Evolutionary conservation across 768 basidiomycete species (phyloP), one percentile per base, ranked within the genome.

Genomic region (Phylloporus scabripes): DNA sequence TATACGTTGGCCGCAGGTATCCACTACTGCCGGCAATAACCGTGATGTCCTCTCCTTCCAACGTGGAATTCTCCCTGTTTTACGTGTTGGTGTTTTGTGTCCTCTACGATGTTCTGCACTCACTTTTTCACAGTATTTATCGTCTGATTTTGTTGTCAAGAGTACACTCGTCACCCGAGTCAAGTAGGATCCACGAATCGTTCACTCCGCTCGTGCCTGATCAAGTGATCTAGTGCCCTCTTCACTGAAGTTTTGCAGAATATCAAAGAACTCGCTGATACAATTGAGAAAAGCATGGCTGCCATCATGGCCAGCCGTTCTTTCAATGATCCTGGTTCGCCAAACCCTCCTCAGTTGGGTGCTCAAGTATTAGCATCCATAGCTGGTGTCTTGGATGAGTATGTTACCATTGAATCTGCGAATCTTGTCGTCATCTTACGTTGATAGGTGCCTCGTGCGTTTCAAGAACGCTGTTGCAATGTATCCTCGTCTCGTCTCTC

Each of bases 61-160:
- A 52, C 64, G 74, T 23, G 81, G 77, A 0, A 72, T 75, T 52
- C 54, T 84, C 6, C 78, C 77, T 0, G 52, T 85, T 15, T 61
- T 85, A n/a, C 65, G 73, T 29, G 82, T 81, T 50, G 36, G 64
- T 51, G 7, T 5, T 15, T 9, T 15, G 26, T 23, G 6, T 34
- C 24, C 17, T 31, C 1, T 15, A 8, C 4, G 4, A 26, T 5
- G 20, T 10, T 15, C n/a, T 15, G 1, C 1, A 7, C 46, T 55
- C 45, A 55, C 46, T 4, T 45, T 14, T 34, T 15, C 37, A 15
- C 38, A 84, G 81, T 82, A 81, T 59, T 62, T 80, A 34, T 73
- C 82, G 0, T 82, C 82, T 8, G 76, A 80, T 17, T 74, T 76
- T 42, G 74, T 85, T 7, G 58, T 82, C 33, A 80, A 80, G 60